These are phyloP conservation scores for Westerdykella sp. DNA, from an alignment of 2,329 filamentous ascomycete species.

Conservation along the genomic window DNA sequence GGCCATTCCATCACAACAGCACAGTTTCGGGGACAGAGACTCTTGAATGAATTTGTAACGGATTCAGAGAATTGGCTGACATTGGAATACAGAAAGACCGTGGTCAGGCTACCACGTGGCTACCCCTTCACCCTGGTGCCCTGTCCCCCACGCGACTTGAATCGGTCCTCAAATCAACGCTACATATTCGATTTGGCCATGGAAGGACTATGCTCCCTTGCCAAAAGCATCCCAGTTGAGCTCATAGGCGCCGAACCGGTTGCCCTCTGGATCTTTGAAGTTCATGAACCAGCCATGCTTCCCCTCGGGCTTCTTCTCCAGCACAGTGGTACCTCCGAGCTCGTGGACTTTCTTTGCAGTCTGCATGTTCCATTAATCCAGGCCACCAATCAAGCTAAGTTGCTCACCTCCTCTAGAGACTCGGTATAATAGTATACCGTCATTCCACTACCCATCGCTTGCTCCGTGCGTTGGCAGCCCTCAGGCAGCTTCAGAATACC, in stretches of 20 bases:
- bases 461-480: slow-evolving; percentile 6
- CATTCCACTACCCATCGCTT: slow-evolving; percentile 11
- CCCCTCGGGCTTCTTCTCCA: slow-evolving; percentile 10
- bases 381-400: neutral
- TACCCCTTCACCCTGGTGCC: no score
- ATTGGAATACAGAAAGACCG: no score
- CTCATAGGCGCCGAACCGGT: slow-evolving; percentile 14
- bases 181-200: no score
- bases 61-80: no score
- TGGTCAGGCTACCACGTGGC: no score
- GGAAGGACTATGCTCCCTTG: neutral
- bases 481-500: slow-evolving; percentile 15
- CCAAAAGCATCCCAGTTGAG: slow-evolving; percentile 4
- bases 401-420: slow-evolving; percentile 15
- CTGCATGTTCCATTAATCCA: slow-evolving; percentile 2
- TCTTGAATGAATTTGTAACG: no score
- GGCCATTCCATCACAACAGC: no score
- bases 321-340: slow-evolving; percentile 9
- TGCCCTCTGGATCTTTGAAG: slow-evolving; percentile 17
- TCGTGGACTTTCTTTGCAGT: slow-evolving; percentile 9
- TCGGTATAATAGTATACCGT: slow-evolving; percentile 15
- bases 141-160: no score
- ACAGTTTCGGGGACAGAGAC: no score
- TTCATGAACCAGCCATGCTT: slow-evolving; percentile 16
- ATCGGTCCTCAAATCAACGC: no score